A percentile compares a stretch with the other conserved stretches of the same genome.
These are phyloP conservation scores for Sporothrix brasiliensis DNA, from an alignment of 2,329 filamentous ascomycete species.

Conservation along the genomic window DNA sequence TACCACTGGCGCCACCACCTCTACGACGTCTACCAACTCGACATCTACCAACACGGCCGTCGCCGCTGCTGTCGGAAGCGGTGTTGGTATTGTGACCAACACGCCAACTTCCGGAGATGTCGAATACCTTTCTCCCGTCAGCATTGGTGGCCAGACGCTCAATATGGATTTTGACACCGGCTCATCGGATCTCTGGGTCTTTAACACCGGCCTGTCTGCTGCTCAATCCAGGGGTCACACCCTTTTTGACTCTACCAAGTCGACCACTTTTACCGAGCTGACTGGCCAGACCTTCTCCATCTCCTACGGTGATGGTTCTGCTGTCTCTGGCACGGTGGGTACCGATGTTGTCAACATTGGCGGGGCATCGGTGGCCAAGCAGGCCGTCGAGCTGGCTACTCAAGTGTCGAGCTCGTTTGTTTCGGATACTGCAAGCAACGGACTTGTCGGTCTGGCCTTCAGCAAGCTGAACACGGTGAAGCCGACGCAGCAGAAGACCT, in stretches of 20 bases:
- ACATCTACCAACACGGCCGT: constrained; percentile 11
- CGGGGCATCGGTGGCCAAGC: constrained; percentile 61
- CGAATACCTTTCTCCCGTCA: constrained; percentile 70
- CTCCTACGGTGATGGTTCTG: constrained; percentile 69
- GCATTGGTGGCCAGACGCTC: constrained; percentile 68
- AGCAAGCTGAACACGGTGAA: constrained; percentile 65
- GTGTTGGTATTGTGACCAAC: constrained; percentile 61
- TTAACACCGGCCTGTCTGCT: constrained; percentile 61
- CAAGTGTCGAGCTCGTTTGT: constrained; percentile 61
- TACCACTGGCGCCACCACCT: neutral
- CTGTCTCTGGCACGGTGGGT: constrained; percentile 65
- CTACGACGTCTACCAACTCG: neutral
- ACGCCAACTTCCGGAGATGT: constrained; percentile 66
- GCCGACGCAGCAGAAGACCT: constrained; percentile 67
- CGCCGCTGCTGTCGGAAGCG: constrained; percentile 3
- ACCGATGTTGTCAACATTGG: constrained; percentile 70
- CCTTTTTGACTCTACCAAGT: constrained; percentile 46
- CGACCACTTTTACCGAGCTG: constrained; percentile 43
- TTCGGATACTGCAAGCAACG: constrained; percentile 63
- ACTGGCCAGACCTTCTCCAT: constrained; percentile 61
- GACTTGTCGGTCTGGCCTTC: constrained; percentile 71
- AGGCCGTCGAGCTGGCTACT: constrained; percentile 70
- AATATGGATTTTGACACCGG: constrained; percentile 77
- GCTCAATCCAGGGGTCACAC: constrained; percentile 53
- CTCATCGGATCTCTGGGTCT: constrained; percentile 74